Conservation (phyloP, 805 yeast species). For the Priceomyces carsonii region DNA sequence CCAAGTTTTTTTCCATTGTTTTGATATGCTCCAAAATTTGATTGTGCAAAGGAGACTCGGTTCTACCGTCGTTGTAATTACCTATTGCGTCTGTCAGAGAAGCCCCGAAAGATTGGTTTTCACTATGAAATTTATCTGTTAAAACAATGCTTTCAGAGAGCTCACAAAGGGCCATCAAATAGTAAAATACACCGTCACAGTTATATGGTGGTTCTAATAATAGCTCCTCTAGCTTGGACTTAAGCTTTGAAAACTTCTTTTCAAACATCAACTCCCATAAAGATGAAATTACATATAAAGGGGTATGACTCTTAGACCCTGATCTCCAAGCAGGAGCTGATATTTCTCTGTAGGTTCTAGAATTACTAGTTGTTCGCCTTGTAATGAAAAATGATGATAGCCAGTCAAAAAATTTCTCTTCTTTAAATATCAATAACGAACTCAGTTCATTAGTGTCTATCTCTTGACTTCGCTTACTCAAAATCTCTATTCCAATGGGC, state of each 20-base stretch:
- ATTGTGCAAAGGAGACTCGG: conserved; percentile 3
- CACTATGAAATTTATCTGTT: conserved; percentile 8
- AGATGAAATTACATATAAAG: conserved; percentile 39
- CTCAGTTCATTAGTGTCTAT: conserved; percentile 3
- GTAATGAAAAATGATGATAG: conserved; percentile 27
- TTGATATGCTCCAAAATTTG: conserved; percentile 12
- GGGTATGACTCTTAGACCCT: conserved; percentile 42
- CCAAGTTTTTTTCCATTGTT: conserved; percentile 15
- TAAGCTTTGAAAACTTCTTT: conserved; percentile 34
- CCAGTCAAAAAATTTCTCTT: conserved; percentile 40
- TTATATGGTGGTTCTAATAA: conserved; percentile 44
- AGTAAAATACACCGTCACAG: conserved; percentile 42
- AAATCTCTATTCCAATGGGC: conserved; percentile 63
- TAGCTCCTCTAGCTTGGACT: conserved; percentile 35
- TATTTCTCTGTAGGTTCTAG: conserved; percentile 6
- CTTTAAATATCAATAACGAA: conserved; percentile 14
- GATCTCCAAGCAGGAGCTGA: conserved; percentile 40
- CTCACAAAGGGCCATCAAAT: conserved; percentile 31
- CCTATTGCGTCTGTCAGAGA: conserved; percentile 4
- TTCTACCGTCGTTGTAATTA: conserved; percentile 2
- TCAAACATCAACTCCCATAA: conserved; percentile 44
- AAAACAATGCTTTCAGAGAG: conserved; percentile 20
- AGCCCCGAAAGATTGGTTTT: conserved; percentile 5
- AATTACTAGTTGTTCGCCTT: conserved; percentile 7
- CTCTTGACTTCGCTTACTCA: conserved; percentile 21